Evolutionary conservation across 768 basidiomycete genomes (phyloP), one percentile per base, ranked within the genome.

Genomic region (Lyophyllum atratum): DNA sequence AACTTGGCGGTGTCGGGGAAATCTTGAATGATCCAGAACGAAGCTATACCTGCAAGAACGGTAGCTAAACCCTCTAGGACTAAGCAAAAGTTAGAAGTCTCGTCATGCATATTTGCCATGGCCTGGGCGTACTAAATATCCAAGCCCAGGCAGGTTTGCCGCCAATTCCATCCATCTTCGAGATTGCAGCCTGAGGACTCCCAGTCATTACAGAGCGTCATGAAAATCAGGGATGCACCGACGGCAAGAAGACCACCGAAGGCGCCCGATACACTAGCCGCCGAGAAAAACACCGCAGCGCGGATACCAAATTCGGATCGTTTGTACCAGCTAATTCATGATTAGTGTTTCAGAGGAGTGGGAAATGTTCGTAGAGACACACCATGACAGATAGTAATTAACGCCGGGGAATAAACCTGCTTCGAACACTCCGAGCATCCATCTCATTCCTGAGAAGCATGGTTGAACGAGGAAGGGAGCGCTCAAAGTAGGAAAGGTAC

Each of bases 1-100:
- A 92, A 92, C 61, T 80, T 87, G 25, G 90, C 90, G 1, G 84
- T 89, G 63, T 92, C 89, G 3, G 91, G 90, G 72, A 92, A 93
- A 67, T 92, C 91, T 63, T 90, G 85, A 56, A 92, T 83, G 65
- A 92, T 83, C 80, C 82, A 92, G 74, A 85, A 92, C 1, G 89
- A 90, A 10, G 76, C 68, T 22, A 68, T 67, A 9, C 86, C 88
- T 5, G 86, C 87, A n/a, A 90, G 15, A 24, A 91, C 76, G 1
- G 90, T 91, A 14, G 73, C 74, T 33, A 91, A 71, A 19, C 89
- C 90, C 65, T 90, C 86, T 12, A 90, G 59, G 54, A 90, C 78
- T 74, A 59, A 54, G 51, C 56, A 50, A 42, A 54, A n/a, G 19
- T 47, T 19, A 52, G n/a, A n/a, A n/a, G 49, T 26, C 24, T 51